A percentile compares a stretch with the other conserved stretches of the same genome.
phyloP scores from a whole-genome alignment of 805 yeast genomes.

The Zygosaccharomyces pseudorouxii region DNA sequence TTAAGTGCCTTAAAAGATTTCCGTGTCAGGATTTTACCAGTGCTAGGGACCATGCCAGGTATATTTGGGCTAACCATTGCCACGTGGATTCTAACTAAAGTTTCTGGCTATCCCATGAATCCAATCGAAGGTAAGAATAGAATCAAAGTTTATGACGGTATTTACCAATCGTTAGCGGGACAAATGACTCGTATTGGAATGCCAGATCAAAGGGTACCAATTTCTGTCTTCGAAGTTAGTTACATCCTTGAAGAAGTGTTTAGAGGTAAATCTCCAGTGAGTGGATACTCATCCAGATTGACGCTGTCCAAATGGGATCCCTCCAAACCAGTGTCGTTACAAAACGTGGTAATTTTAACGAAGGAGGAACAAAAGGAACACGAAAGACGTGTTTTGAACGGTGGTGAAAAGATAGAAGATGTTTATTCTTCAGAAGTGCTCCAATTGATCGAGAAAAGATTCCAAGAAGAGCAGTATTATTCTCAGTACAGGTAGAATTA shows the following conservation, averaged over 20 bases:
- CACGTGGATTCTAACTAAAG: slow-evolving; percentile 69
- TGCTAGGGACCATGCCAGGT: slow-evolving; percentile 94
- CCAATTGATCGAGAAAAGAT: slow-evolving; percentile 54
- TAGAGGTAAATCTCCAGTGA: slow-evolving; percentile 85
- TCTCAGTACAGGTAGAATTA: slow-evolving; percentile 45
- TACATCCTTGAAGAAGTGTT: slow-evolving; percentile 88
- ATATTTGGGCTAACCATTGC: slow-evolving; percentile 91
- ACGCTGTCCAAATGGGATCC: slow-evolving; percentile 86
- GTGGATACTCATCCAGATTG: slow-evolving; percentile 74
- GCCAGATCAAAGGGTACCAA: slow-evolving; percentile 68
- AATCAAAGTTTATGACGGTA: slow-evolving; percentile 76
- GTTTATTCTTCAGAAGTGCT: slow-evolving; percentile 62
- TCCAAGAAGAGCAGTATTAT: slow-evolving; percentile 71
- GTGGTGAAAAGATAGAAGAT: slow-evolving; percentile 56
- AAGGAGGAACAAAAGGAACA: slow-evolving; percentile 80
- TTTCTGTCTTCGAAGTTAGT: slow-evolving; percentile 65
- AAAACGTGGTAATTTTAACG: slow-evolving; percentile 83
- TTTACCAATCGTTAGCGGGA: slow-evolving; percentile 77
- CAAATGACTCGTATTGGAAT: slow-evolving; percentile 79
- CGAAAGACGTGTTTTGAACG: slow-evolving; percentile 67
- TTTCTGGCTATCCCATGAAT: slow-evolving; percentile 86
- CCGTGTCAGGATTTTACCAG: slow-evolving; percentile 92
- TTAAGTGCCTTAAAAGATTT: slow-evolving; percentile 82
- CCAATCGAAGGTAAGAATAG: slow-evolving; percentile 89
- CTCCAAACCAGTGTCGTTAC: slow-evolving; percentile 53